Evolutionary conservation across 108 stramenopile genomes (phyloP).

Genomic region (Skeletonema marinoi): DNA sequence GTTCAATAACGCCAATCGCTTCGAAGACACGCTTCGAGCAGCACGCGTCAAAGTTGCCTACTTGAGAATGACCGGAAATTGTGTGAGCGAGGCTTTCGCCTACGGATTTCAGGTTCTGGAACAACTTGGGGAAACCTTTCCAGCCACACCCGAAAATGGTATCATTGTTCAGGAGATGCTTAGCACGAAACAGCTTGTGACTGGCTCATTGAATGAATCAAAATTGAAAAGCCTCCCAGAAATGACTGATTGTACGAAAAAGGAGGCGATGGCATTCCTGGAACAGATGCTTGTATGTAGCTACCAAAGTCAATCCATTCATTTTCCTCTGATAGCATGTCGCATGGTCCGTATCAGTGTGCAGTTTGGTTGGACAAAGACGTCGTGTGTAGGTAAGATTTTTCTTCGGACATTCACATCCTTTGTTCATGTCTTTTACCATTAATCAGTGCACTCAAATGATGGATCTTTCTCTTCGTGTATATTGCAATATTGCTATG

Average conservation of each 20-base stretch:
- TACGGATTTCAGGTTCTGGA: background rate
- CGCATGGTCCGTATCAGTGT: background rate
- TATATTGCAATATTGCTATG: no score
- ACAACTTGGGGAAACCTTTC: background rate
- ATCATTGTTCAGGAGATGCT: background rate
- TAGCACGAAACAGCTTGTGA: background rate
- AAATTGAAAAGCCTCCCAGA: background rate
- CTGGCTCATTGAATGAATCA: background rate
- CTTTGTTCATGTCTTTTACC: no score
- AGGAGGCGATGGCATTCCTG: background rate
- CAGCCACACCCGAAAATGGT: background rate
- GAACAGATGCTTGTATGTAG: background rate
- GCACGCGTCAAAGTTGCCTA: background rate
- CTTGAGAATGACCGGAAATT: background rate
- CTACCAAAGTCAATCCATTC: background rate
- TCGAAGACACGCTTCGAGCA: constrained; percentile 8
- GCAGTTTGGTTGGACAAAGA: background rate
- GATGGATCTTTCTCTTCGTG: no score
- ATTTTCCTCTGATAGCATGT: background rate
- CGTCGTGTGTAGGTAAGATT: background rate
- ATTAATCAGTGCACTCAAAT: no score
- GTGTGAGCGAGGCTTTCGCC: background rate
- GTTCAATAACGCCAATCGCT: background rate
- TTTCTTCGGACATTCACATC: background rate
- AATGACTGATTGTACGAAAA: background rate